A percentile compares a stretch with the other conserved stretches of the same genome.
phyloP scores from a whole-genome alignment of 805 yeast genomes.

The Barnettozyma wickerhamii region DNA sequence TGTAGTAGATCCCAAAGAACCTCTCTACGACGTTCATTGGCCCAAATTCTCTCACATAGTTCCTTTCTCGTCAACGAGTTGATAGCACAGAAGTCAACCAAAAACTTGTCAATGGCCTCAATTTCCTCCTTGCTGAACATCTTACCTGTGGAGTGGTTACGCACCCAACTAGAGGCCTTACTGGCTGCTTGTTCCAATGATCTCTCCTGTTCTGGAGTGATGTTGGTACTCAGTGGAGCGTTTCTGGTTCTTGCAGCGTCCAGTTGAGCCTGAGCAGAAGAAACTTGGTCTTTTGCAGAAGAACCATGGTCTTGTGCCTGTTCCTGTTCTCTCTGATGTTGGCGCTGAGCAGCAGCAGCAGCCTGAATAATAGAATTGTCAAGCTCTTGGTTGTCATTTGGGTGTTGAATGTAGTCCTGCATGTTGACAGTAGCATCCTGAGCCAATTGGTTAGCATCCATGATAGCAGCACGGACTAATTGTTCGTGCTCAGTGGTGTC shows the following conservation, averaged over 20 bases:
- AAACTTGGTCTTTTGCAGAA: neutral
- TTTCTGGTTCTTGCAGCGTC: neutral
- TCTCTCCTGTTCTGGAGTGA: neutral
- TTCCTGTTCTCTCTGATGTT: slow-evolving; percentile 6
- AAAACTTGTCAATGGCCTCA: slow-evolving; percentile 66
- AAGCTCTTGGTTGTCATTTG: slow-evolving; percentile 16
- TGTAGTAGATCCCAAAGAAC: slow-evolving; percentile 85
- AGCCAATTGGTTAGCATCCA: slow-evolving; percentile 63
- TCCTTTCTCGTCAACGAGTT: slow-evolving; percentile 60
- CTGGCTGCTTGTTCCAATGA: slow-evolving; percentile 32
- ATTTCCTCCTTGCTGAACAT: slow-evolving; percentile 62
- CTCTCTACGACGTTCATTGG: slow-evolving; percentile 79
- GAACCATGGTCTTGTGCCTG: no score
- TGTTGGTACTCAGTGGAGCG: neutral
- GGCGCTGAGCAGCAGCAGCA: slow-evolving; percentile 24
- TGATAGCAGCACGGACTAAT: slow-evolving; percentile 64
- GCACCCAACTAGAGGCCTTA: slow-evolving; percentile 34
- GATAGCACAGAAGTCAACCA: slow-evolving; percentile 61
- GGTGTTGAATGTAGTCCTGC: slow-evolving; percentile 26
- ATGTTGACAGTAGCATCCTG: slow-evolving; percentile 36
- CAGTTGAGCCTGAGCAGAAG: neutral
- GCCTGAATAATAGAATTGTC: slow-evolving; percentile 26
- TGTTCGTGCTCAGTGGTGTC: slow-evolving; percentile 51
- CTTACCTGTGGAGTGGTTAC: slow-evolving; percentile 21
- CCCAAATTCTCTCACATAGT: slow-evolving; percentile 84